Evolutionary conservation across 2,329 filamentous ascomycete genomes (phyloP).

Genomic region (Tolypocladium ophioglossoides): DNA sequence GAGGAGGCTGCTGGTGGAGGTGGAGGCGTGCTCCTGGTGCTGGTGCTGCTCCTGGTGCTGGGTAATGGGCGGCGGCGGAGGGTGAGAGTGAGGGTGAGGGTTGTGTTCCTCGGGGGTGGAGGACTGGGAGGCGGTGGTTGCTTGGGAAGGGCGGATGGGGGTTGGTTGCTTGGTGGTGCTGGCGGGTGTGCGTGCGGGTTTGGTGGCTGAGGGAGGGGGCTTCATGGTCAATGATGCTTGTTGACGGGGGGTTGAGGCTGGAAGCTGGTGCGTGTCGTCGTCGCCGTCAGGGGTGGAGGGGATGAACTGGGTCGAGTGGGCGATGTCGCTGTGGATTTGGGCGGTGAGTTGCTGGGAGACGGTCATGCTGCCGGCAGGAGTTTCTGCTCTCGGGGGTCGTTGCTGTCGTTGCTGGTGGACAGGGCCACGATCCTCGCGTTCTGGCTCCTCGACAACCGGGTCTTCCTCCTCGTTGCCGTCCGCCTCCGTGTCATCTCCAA

Average conservation of each 20-base stretch:
- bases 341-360: slow-evolving; percentile 42
- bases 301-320: slow-evolving; percentile 26
- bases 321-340: slow-evolving; percentile 37
- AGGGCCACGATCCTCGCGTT: background rate
- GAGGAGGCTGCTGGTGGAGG: slow-evolving; percentile 14
- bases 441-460: background rate
- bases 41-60: slow-evolving; percentile 4
- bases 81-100: slow-evolving; percentile 1
- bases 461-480: slow-evolving; percentile 12
- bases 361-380: slow-evolving; percentile 16
- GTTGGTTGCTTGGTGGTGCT: background rate
- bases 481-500: slow-evolving; percentile 13
- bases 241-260: background rate
- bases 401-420: background rate
- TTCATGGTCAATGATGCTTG: slow-evolving; percentile 7
- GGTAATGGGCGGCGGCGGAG: background rate
- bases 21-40: slow-evolving; percentile 2
- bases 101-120: slow-evolving; percentile 19
- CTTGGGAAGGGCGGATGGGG: slow-evolving; percentile 19
- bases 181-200: slow-evolving; percentile 1
- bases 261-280: background rate
- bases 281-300: slow-evolving; percentile 21
- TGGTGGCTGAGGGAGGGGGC: slow-evolving; percentile 3
- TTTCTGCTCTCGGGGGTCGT: background rate
- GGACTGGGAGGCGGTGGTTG: slow-evolving; percentile 25